Percentiles rank a stretch among this genome's conserved stretches.
phyloP scores from a whole-genome alignment of 1,284 basidiomycete genomes.

The Fistulinella staudtii region DNA sequence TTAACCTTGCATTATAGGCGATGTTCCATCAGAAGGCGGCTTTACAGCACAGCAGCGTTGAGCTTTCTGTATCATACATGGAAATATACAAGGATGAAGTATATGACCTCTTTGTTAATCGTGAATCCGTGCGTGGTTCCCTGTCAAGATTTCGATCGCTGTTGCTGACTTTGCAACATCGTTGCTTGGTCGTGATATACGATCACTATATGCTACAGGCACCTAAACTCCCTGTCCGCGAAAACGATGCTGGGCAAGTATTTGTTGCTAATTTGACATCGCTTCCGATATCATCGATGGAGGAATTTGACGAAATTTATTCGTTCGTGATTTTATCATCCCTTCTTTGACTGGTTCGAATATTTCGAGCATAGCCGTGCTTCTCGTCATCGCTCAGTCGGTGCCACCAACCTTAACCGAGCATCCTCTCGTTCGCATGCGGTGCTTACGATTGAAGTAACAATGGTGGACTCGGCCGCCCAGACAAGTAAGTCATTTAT shows the following conservation, averaged over 20 bases:
- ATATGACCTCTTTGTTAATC: conserved; percentile 71
- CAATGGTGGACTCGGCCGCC: conserved; percentile 43
- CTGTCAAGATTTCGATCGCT: not conserved
- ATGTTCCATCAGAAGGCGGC: conserved; percentile 46
- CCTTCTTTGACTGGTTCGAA: not conserved
- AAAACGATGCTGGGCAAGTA: conserved; percentile 70
- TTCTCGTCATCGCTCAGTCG: conserved; percentile 72
- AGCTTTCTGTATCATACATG: conserved; percentile 68
- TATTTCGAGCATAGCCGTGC: conserved; percentile 44
- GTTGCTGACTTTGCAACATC: not conserved
- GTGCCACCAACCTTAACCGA: conserved; percentile 76
- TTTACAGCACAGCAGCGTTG: conserved; percentile 37
- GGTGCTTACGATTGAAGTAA: conserved; percentile 67
- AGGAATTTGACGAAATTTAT: conserved; percentile 65
- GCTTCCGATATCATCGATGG: conserved; percentile 45
- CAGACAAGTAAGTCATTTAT: conserved; percentile 43
- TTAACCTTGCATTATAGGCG: conserved; percentile 32
- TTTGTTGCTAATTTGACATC: conserved; percentile 71
- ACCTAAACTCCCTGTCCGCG: conserved; percentile 75
- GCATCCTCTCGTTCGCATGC: conserved; percentile 82
- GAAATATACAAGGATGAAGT: conserved; percentile 87
- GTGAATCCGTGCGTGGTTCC: conserved; percentile 50
- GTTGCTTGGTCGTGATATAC: not conserved
- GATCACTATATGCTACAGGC: conserved; percentile 41
- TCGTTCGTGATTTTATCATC: conserved; percentile 41